Percentiles rank a stretch among this genome's conserved stretches.
phyloP scores from a whole-genome alignment of 2,329 filamentous ascomycete species.

The Ascochyta pisi region DNA sequence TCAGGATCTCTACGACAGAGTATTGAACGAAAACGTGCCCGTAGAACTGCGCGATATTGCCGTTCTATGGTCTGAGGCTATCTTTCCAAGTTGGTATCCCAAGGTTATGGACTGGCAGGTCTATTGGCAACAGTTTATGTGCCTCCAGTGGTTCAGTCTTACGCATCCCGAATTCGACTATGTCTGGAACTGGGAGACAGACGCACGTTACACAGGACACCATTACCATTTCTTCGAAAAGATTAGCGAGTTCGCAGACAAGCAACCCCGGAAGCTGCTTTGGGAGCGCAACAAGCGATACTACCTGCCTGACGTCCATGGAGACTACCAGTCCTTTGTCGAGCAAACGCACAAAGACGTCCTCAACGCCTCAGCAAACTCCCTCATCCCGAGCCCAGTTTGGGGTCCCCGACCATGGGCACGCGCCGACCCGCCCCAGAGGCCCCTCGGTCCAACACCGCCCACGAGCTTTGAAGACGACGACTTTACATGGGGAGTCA shows the following conservation, averaged over 20 bases:
- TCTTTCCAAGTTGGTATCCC: constrained; percentile 57
- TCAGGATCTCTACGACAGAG: constrained; percentile 63
- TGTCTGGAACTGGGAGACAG: constrained; percentile 86
- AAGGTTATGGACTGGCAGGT: constrained; percentile 58
- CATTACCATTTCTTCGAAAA: constrained; percentile 80
- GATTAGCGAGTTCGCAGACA: constrained; percentile 61
- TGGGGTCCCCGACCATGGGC: constrained; percentile 83
- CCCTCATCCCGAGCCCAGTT: constrained; percentile 64
- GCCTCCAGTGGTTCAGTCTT: constrained; percentile 76
- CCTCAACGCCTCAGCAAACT: constrained; percentile 47
- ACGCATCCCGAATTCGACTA: constrained; percentile 81
- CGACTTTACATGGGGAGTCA: constrained; percentile 84
- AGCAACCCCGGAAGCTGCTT: constrained; percentile 63
- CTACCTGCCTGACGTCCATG: constrained; percentile 62
- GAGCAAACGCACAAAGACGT: constrained; percentile 53
- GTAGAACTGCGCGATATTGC: constrained; percentile 74
- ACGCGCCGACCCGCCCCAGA: constrained; percentile 64
- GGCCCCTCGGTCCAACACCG: constrained; percentile 77
- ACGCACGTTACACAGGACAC: constrained; percentile 79
- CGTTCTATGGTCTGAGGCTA: constrained; percentile 73
- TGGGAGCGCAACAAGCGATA: constrained; percentile 66
- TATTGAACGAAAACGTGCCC: constrained; percentile 70
- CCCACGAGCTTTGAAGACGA: constrained; percentile 78
- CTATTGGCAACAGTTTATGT: constrained; percentile 69
- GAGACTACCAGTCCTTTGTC: constrained; percentile 56